Evolutionary conservation across 768 basidiomycete species (phyloP), one percentile per base, ranked within the genome.

Genomic region (Pseudohyphozyma bogoriensis): DNA sequence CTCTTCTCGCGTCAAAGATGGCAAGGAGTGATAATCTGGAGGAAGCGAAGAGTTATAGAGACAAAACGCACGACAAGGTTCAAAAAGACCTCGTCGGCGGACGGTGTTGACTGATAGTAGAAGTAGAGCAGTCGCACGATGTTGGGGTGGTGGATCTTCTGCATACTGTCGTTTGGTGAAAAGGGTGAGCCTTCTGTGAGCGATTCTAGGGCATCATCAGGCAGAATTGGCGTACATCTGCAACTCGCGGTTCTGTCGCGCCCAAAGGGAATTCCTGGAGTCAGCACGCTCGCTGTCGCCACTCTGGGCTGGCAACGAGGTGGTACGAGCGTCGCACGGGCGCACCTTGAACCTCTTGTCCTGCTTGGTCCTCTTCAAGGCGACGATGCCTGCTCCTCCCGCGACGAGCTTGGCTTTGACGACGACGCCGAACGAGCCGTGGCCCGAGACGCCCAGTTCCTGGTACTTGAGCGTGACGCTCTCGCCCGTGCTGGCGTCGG

Each of bases 291-390:
- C n/a, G n/a, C n/a, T n/a, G n/a, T n/a, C n/a, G n/a, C n/a, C n/a
- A n/a, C n/a, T n/a, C n/a, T n/a, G n/a, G 16, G 4, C 24, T 10
- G 3, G 3, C n/a, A 18, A 28, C 13, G 31, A 32, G 29, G 45
- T 12, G 9, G 3, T 22, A 24, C 32, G 26, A 1, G 32, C 37
- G 29, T 18, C 13, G 5, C n/a, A 20, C 3, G 3, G 35, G 20
- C 37, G 51, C 63, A 92, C 93, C 88, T 96, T 99, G 86, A 97
- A 99, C 69, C 92, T 83, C 80, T 95, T 93, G 78, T 99, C 95
- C 80, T 99, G 95, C 64, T 95, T 77, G 46, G 97, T 93, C 79
- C 95, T 95, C 88, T 99, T 99, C 81, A 99, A 93, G 51, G 95
- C 95, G 71, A 97, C 92, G 68, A 95, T 89, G 56, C 85, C 86